A percentile compares a stretch with the other conserved stretches of the same genome.
phyloP scores from a whole-genome alignment of 2,329 filamentous ascomycete species.

The Colletotrichum agaves region DNA sequence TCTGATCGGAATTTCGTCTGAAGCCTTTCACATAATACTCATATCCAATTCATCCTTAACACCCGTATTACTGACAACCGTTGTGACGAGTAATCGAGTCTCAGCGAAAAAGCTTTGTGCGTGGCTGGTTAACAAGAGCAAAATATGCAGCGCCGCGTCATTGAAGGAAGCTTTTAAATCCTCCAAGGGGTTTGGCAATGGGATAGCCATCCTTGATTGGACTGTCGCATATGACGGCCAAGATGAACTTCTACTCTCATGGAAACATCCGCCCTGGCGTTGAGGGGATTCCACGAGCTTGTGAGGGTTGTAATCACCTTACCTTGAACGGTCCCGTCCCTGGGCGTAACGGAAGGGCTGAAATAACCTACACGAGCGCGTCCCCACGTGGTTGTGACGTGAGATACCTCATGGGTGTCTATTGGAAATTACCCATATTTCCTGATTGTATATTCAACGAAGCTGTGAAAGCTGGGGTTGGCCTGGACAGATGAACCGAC shows the following conservation, averaged over 20 bases:
- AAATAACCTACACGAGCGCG: background rate
- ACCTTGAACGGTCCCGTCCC: background rate
- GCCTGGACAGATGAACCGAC: background rate
- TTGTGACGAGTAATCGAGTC: background rate
- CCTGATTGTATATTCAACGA: background rate
- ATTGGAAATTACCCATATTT: background rate
- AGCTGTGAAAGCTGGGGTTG: background rate
- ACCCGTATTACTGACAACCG: background rate
- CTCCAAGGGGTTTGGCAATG: background rate
- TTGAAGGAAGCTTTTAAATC: conserved; percentile 2
- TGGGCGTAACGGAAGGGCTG: background rate
- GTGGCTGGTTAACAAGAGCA: background rate
- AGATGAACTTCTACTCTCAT: background rate
- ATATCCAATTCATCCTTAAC: background rate
- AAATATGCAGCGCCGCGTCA: conserved; percentile 11
- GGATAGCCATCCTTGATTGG: background rate
- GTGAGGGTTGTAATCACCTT: background rate
- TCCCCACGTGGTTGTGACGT: background rate
- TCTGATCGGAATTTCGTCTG: conserved; percentile 21
- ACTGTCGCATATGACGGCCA: background rate
- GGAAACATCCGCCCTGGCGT: background rate
- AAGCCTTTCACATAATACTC: conserved; percentile 1
- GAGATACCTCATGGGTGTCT: too few species aligned
- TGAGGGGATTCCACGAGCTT: background rate
- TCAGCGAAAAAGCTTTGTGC: conserved; percentile 12